These are phyloP conservation scores for Raddia guianensis DNA, from an alignment of 176 grass and related monocot species.

Conservation along the genomic window DNA sequence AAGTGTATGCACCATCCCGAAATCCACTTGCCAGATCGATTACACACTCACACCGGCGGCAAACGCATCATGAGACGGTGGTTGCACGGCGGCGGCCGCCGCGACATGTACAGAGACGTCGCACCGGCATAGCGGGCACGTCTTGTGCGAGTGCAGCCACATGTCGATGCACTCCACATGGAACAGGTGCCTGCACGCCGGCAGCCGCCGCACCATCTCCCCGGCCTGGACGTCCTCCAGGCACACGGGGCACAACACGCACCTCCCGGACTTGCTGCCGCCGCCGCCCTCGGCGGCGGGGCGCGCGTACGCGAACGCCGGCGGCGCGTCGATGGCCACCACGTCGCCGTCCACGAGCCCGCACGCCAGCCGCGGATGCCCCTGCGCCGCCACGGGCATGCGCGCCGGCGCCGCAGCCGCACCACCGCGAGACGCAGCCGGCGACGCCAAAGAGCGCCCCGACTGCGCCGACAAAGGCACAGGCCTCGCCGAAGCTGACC, in stretches of 20 bases:
- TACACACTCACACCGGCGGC: slow-evolving; percentile 11
- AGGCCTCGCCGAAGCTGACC: slow-evolving; percentile 22
- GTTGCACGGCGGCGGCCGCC: not conserved
- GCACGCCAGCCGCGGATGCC: too few relatives aligned
- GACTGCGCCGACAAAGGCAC: slow-evolving; percentile 8
- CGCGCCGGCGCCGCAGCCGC: not conserved
- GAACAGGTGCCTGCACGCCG: slow-evolving; percentile 42
- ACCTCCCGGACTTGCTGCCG: not conserved
- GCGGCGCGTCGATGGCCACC: slow-evolving; percentile 16
- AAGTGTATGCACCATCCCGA: not conserved
- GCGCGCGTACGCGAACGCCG: slow-evolving; percentile 32
- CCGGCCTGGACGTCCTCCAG: slow-evolving; percentile 33
- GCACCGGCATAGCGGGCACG: slow-evolving; percentile 37
- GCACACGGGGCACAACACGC: slow-evolving; percentile 39
- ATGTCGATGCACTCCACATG: slow-evolving; percentile 45
- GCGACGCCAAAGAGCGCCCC: not conserved
- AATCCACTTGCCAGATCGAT: not conserved
- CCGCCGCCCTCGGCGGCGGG: too few relatives aligned
- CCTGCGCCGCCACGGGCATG: not conserved
- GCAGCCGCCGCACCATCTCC: slow-evolving; percentile 26
- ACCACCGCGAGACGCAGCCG: slow-evolving; percentile 13
- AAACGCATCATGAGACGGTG: not conserved
- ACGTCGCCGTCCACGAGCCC: not conserved
- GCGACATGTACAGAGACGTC: slow-evolving; percentile 11
- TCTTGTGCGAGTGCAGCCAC: slow-evolving; percentile 45